These are phyloP conservation scores for Cucurbita argyrosperma DNA, from an alignment of 306 rosid genomes.

Conservation along the genomic window DNA sequence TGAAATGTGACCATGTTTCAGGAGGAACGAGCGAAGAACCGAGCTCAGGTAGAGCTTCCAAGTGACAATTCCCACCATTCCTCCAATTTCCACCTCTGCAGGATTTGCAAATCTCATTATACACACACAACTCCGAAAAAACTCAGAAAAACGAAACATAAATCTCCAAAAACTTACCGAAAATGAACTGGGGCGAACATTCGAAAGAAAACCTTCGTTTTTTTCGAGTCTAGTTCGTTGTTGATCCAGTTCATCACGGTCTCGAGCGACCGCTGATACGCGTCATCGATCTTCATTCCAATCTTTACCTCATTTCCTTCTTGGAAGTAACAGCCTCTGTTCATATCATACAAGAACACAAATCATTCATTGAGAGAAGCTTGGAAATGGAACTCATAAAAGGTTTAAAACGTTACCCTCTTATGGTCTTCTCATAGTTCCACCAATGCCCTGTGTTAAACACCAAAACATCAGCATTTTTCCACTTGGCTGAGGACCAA, in stretches of 20 bases:
- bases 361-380: neutral
- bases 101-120: neutral
- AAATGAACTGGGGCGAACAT: slow-evolving; percentile 82
- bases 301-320: slow-evolving; percentile 43
- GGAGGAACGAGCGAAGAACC: slow-evolving; percentile 39
- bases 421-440: slow-evolving; percentile 65
- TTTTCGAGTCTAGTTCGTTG: slow-evolving; percentile 28
- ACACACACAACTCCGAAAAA: neutral
- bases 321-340: slow-evolving; percentile 86
- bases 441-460: slow-evolving; percentile 93
- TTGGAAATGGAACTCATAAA: neutral
- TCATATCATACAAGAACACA: neutral
- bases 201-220: slow-evolving; percentile 69
- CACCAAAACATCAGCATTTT: slow-evolving; percentile 56
- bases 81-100: slow-evolving; percentile 80
- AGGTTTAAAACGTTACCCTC: slow-evolving; percentile 37
- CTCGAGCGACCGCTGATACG: slow-evolving; percentile 42
- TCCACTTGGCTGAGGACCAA: slow-evolving; percentile 66
- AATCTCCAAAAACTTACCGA: slow-evolving; percentile 26
- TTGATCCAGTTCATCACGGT: slow-evolving; percentile 59
- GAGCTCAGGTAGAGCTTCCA: slow-evolving; percentile 74
- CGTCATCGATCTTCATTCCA: slow-evolving; percentile 62
- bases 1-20: slow-evolving; percentile 42
- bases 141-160: neutral
- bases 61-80: slow-evolving; percentile 68